Conservation (phyloP, 805 yeast genomes). For the Starmerella potacharoeniae region DNA sequence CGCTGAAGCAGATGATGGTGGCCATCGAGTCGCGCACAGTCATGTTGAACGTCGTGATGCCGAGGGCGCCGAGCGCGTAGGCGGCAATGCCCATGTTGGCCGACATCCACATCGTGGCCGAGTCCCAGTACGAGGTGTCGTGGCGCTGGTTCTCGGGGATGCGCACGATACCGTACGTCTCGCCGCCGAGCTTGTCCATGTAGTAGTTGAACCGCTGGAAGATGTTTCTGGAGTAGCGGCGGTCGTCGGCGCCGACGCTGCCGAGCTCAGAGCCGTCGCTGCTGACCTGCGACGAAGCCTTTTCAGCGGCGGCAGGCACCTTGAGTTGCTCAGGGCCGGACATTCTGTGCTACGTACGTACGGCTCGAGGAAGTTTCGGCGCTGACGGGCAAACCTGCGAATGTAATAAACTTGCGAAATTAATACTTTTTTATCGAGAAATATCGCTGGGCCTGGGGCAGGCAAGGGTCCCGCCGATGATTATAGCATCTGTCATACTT, state of each 20-base stretch:
- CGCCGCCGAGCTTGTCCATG: slow-evolving; percentile 29
- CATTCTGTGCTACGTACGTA: background rate
- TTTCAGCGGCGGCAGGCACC: background rate
- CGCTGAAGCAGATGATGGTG: slow-evolving; percentile 57
- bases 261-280: background rate
- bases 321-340: background rate
- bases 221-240: slow-evolving; percentile 11
- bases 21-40: slow-evolving; percentile 64
- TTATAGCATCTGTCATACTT: background rate
- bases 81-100: slow-evolving; percentile 84
- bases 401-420: no score
- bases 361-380: no score
- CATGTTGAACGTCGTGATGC: slow-evolving; percentile 51
- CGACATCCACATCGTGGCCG: slow-evolving; percentile 84
- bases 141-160: slow-evolving; percentile 69
- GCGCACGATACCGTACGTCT: slow-evolving; percentile 67
- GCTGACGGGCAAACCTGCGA: no score
- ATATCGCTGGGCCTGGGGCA: no score
- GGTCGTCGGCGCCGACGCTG: background rate
- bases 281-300: background rate
- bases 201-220: slow-evolving; percentile 16
- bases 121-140: slow-evolving; percentile 51
- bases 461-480: background rate
- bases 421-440: no score
- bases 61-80: slow-evolving; percentile 63